phyloP scores from a whole-genome alignment of 169 alveolate species.

The Theileria orientalis region DNA sequence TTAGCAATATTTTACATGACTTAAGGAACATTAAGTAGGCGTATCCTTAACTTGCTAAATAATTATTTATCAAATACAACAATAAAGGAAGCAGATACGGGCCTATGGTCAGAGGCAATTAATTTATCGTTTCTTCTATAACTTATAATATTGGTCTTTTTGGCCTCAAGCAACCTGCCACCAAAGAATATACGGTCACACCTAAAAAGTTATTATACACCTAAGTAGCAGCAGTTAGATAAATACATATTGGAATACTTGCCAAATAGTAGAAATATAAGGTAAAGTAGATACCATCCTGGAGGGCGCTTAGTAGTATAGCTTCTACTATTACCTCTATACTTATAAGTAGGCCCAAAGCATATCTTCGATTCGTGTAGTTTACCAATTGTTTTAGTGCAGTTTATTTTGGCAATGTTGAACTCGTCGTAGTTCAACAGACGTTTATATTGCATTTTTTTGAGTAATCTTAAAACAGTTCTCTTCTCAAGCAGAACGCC shows the following conservation, averaged over 20 bases:
- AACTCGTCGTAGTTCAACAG: conserved; percentile 71
- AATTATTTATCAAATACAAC: no score
- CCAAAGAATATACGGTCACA: conserved; percentile 48
- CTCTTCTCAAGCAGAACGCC: conserved; percentile 72
- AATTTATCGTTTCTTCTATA: conserved; percentile 74
- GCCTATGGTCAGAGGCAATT: conserved; percentile 79
- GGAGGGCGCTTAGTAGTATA: conserved; percentile 89
- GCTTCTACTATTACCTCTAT: conserved; percentile 74
- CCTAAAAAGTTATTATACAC: conserved; percentile 4
- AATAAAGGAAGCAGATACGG: conserved; percentile 83
- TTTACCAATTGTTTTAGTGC: conserved; percentile 12
- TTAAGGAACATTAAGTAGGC: no score
- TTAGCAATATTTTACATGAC: no score
- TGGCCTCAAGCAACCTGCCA: conserved; percentile 5
- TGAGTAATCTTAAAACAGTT: conserved; percentile 35
- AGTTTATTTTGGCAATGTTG: conserved; percentile 40
- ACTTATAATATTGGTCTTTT: conserved; percentile 17
- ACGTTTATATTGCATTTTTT: conserved; percentile 21
- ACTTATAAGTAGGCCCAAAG: conserved; percentile 91
- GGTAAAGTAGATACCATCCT: conserved; percentile 91
- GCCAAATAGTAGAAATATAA: no score
- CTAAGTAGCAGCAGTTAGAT: no score
- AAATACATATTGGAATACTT: no score
- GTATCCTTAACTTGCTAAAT: no score
- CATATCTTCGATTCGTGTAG: conserved; percentile 81